Conservation (phyloP, 768 basidiomycete genomes). For the Psilocybe azurescens region DNA sequence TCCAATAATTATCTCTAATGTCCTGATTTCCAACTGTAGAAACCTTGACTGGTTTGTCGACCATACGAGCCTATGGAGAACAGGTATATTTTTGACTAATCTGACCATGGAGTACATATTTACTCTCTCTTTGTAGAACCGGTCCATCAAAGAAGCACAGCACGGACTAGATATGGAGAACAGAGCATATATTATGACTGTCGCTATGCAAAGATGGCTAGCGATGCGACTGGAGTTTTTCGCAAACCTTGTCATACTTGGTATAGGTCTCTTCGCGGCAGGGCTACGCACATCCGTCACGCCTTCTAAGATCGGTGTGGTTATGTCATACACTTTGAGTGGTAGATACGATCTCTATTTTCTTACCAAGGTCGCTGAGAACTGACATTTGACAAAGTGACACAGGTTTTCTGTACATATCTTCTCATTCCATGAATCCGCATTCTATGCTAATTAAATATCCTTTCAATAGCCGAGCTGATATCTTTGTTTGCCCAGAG, state of each 20-base stretch:
- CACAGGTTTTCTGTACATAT: slow-evolving; percentile 55
- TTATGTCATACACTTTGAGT: slow-evolving; percentile 57
- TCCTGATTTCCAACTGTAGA: slow-evolving; percentile 39
- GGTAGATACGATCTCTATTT: slow-evolving; percentile 35
- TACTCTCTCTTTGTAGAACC: slow-evolving; percentile 35
- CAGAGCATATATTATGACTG: slow-evolving; percentile 66
- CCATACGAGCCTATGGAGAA: slow-evolving; percentile 63
- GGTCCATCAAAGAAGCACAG: slow-evolving; percentile 56
- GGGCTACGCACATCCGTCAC: slow-evolving; percentile 59
- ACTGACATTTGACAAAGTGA: slow-evolving; percentile 39
- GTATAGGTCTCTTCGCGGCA: slow-evolving; percentile 73
- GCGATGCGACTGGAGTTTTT: slow-evolving; percentile 68
- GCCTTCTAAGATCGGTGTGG: slow-evolving; percentile 68
- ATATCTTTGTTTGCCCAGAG: slow-evolving; percentile 61
- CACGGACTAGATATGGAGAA: slow-evolving; percentile 62
- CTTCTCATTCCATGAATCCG: neutral
- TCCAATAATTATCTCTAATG: neutral
- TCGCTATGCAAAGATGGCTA: slow-evolving; percentile 71
- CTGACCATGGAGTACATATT: neutral
- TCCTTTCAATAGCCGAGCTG: slow-evolving; percentile 48
- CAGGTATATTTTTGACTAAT: slow-evolving; percentile 39
- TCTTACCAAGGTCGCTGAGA: neutral
- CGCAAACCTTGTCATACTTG: slow-evolving; percentile 69
- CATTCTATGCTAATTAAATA: neutral
- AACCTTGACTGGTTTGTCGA: slow-evolving; percentile 65